Evolutionary conservation across 345 rosid species (phyloP).

Genomic region (Acer campestre): DNA sequence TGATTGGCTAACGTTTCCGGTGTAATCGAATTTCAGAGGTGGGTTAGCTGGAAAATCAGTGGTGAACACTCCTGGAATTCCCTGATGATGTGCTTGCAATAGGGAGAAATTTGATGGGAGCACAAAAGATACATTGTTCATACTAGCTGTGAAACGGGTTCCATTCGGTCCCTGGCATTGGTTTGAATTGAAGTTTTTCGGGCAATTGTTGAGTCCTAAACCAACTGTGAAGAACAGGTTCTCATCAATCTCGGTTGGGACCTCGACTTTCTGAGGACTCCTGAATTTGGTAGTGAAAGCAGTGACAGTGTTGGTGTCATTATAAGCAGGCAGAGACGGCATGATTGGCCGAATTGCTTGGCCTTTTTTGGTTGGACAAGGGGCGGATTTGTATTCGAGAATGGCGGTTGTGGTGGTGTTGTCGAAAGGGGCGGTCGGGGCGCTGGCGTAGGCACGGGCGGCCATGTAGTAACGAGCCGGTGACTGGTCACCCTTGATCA

Average conservation of each 20-base stretch:
- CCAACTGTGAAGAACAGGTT: slow-evolving; percentile 71
- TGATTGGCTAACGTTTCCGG: slow-evolving; percentile 73
- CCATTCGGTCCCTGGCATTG: slow-evolving; percentile 89
- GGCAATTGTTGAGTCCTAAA: slow-evolving; percentile 75
- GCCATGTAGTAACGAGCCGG: slow-evolving; percentile 83
- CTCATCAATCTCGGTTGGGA: slow-evolving; percentile 73
- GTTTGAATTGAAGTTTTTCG: slow-evolving; percentile 39
- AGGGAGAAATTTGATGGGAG: slow-evolving; percentile 68
- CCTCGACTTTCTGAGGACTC: slow-evolving; percentile 55
- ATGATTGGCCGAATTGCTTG: slow-evolving; percentile 38
- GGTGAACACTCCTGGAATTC: slow-evolving; percentile 78
- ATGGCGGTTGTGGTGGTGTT: slow-evolving; percentile 92
- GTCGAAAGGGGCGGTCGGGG: slow-evolving; percentile 71
- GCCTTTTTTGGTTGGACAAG: slow-evolving; percentile 61
- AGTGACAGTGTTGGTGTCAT: slow-evolving; percentile 76
- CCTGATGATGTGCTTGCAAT: slow-evolving; percentile 68
- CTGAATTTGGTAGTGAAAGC: slow-evolving; percentile 50
- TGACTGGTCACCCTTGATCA: slow-evolving; percentile 66
- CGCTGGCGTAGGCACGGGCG: slow-evolving; percentile 77
- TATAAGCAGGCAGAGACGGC: slow-evolving; percentile 68
- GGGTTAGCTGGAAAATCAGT: slow-evolving; percentile 80
- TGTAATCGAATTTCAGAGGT: slow-evolving; percentile 67
- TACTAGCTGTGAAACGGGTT: slow-evolving; percentile 82
- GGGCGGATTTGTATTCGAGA: slow-evolving; percentile 75
- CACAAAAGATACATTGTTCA: slow-evolving; percentile 85